Conservation (phyloP, 2,329 filamentous ascomycete genomes). For the Harringtonia aguacate region DNA sequence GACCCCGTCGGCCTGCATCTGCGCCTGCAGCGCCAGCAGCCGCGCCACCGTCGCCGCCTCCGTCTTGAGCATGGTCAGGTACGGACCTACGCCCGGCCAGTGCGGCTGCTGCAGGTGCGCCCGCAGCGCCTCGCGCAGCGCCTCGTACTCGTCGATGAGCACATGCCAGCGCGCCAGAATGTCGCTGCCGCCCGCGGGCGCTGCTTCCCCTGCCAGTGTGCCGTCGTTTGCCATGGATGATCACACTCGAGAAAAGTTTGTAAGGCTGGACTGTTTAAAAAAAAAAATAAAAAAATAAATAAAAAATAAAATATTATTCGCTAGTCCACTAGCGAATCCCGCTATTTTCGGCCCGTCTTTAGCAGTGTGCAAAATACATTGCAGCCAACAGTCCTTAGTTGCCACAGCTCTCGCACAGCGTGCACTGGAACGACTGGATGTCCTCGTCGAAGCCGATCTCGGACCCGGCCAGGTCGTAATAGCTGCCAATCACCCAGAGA, state of each 20-base stretch:
- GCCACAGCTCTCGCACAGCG: background rate
- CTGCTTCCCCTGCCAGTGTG: too few relatives aligned
- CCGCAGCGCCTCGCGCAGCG: constrained; percentile 6
- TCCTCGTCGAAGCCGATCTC: constrained; percentile 2
- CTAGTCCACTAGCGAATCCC: too few relatives aligned
- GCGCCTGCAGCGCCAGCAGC: background rate
- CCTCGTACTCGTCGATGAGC: constrained; percentile 10
- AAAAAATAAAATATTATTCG: too few relatives aligned
- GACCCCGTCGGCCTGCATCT: background rate
- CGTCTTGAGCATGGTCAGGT: constrained; percentile 6
- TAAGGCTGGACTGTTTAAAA: too few relatives aligned
- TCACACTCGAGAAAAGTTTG: too few relatives aligned
- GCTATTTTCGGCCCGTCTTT: too few relatives aligned
- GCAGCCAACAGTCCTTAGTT: constrained; percentile 1
- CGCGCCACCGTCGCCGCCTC: constrained; percentile 4
- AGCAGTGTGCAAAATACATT: background rate
- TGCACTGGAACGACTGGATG: constrained; percentile 2
- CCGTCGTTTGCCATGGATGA: too few relatives aligned
- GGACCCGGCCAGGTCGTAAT: constrained; percentile 3
- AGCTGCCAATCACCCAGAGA: constrained; percentile 2
- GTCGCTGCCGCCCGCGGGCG: too few relatives aligned
- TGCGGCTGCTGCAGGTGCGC: constrained; percentile 5
- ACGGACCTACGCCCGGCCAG: constrained; percentile 11
- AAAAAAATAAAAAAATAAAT: too few relatives aligned
- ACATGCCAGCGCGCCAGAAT: constrained; percentile 6